These are phyloP conservation scores for Lentinula novae-zelandiae DNA, from an alignment of 1,284 basidiomycete genomes.

Conservation along the genomic window DNA sequence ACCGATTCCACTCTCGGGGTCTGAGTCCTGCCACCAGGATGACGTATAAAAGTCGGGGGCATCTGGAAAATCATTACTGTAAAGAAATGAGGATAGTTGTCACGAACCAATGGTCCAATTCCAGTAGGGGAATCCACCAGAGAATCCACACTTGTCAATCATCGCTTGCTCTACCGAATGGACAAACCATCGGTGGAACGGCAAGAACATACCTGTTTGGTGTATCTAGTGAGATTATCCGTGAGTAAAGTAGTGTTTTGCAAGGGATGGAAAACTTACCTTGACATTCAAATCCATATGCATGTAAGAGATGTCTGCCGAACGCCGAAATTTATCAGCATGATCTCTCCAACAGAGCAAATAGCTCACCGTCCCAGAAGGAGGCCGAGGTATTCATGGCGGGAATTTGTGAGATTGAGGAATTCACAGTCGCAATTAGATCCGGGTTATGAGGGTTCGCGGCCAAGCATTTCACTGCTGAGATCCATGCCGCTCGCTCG, in stretches of 20 bases:
- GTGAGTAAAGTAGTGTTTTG: too few species aligned
- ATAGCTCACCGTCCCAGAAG: constrained; percentile 28
- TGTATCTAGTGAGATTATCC: constrained; percentile 26
- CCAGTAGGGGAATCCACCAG: constrained; percentile 35
- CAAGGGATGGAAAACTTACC: constrained; percentile 12
- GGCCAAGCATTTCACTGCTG: constrained; percentile 28
- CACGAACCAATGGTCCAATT: constrained; percentile 32
- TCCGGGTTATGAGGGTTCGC: constrained; percentile 22
- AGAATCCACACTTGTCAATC: constrained; percentile 29
- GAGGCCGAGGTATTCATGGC: constrained; percentile 29
- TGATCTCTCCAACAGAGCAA: too few species aligned
- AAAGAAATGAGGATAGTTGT: background rate
- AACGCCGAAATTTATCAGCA: too few species aligned
- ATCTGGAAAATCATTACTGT: constrained; percentile 20
- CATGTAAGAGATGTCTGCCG: constrained; percentile 31
- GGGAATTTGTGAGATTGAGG: constrained; percentile 20
- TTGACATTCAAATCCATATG: constrained; percentile 32
- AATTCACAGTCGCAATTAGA: constrained; percentile 24
- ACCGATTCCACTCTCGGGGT: constrained; percentile 29
- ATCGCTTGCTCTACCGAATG: constrained; percentile 27
- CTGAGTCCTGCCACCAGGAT: constrained; percentile 25
- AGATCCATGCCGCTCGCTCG: constrained; percentile 21
- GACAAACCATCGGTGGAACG: constrained; percentile 36
- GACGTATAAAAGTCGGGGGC: constrained; percentile 27
- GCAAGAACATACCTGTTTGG: constrained; percentile 32